Evolutionary conservation across 1,139 yeast species (phyloP).

Genomic region (Saccharomyces hybrid): DNA sequence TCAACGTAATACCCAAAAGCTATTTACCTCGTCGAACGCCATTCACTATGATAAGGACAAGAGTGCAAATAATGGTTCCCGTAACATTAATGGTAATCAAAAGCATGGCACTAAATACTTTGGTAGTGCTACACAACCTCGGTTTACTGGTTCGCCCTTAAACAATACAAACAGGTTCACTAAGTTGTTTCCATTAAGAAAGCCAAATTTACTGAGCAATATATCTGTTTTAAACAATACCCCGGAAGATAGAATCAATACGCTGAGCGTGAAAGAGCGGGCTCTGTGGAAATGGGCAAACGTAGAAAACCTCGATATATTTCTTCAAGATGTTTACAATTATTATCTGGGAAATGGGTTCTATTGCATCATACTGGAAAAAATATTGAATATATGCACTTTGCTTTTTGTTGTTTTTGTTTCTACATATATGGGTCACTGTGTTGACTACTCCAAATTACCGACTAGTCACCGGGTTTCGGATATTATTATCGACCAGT

Average conservation of each 20-base stretch:
- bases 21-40: not conserved
- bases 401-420: constrained; percentile 71
- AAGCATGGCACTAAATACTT: not conserved
- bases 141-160: not conserved
- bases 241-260: constrained; percentile 23
- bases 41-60: not conserved
- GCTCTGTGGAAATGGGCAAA: constrained; percentile 97
- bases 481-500: constrained; percentile 54
- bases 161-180: not conserved
- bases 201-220: constrained; percentile 25
- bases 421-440: constrained; percentile 73
- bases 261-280: constrained; percentile 57
- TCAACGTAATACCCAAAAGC: not conserved
- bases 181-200: constrained; percentile 10
- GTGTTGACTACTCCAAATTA: constrained; percentile 60
- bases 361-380: constrained; percentile 60
- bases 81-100: not conserved
- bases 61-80: not conserved
- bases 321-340: constrained; percentile 71
- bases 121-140: not conserved
- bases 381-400: constrained; percentile 61
- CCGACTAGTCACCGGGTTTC: constrained; percentile 32
- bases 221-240: constrained; percentile 26
- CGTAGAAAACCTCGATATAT: constrained; percentile 81
- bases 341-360: constrained; percentile 85